Evolutionary conservation across 371 early-diverging fungal genomes (phyloP).

Genomic region (Mucor ambiguus): DNA sequence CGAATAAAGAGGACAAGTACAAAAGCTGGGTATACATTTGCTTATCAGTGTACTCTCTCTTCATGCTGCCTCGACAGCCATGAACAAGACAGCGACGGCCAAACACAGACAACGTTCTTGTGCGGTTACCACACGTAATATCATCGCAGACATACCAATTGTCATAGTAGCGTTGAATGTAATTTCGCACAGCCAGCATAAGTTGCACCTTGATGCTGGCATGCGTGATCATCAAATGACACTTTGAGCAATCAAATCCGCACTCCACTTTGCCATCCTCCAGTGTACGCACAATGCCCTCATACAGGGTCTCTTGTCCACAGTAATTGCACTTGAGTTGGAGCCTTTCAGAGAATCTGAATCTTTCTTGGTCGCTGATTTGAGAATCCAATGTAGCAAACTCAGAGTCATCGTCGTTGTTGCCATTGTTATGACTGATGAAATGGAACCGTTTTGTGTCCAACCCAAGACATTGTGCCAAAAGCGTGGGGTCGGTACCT

Average conservation of each 20-base stretch:
- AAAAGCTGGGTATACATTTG: constrained; percentile 53
- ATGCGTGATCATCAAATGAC: constrained; percentile 45
- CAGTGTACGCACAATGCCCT: constrained; percentile 53
- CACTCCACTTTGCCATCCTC: constrained; percentile 24
- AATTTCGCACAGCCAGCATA: constrained; percentile 59
- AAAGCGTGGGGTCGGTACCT: constrained; percentile 76
- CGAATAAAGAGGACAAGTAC: constrained; percentile 46
- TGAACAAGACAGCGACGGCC: constrained; percentile 70
- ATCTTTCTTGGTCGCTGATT: constrained; percentile 84
- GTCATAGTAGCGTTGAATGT: constrained; percentile 73
- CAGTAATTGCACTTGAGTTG: constrained; percentile 71
- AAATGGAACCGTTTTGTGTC: constrained; percentile 73
- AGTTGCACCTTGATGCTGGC: constrained; percentile 65
- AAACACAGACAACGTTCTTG: constrained; percentile 73
- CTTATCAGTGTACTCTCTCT: constrained; percentile 56
- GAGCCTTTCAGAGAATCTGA: constrained; percentile 69
- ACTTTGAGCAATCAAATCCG: constrained; percentile 65
- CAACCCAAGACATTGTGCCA: constrained; percentile 87
- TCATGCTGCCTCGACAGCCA: constrained; percentile 72
- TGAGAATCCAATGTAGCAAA: constrained; percentile 82
- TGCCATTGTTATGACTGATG: constrained; percentile 12
- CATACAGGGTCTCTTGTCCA: constrained; percentile 48
- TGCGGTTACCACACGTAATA: constrained; percentile 60
- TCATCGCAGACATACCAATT: constrained; percentile 83
- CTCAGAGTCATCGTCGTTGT: constrained; percentile 54